Evolutionary conservation across 2,329 filamentous ascomycete species (phyloP).

Genomic region (Neophaeococcomyces mojaviensis): DNA sequence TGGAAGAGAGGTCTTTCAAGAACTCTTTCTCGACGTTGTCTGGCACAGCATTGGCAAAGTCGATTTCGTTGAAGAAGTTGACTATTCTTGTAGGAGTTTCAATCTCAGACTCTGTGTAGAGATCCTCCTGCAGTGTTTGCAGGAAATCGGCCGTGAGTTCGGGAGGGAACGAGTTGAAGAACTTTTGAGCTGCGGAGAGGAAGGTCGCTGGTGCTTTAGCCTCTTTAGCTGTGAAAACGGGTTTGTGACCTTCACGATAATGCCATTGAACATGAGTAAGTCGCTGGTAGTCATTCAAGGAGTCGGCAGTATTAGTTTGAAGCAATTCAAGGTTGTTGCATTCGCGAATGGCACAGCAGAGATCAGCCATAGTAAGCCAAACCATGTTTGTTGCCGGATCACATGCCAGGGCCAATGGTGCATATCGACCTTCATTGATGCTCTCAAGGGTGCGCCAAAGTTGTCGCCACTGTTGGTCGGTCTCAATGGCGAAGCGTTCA

Average conservation of each 20-base stretch:
- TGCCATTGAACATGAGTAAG: slow-evolving; percentile 29
- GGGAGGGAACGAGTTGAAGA: slow-evolving; percentile 63
- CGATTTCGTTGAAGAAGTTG: slow-evolving; percentile 68
- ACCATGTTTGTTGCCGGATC: slow-evolving; percentile 65
- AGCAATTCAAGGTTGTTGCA: slow-evolving; percentile 73
- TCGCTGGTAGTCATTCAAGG: slow-evolving; percentile 31
- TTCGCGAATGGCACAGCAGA: slow-evolving; percentile 67
- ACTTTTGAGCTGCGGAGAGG: slow-evolving; percentile 60
- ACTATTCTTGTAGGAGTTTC: slow-evolving; percentile 68
- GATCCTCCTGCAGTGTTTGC: slow-evolving; percentile 60
- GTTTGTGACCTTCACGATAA: slow-evolving; percentile 31
- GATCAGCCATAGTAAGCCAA: slow-evolving; percentile 79
- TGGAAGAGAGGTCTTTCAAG: slow-evolving; percentile 60
- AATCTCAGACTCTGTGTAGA: slow-evolving; percentile 65
- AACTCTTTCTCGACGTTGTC: slow-evolving; percentile 72
- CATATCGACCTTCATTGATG: slow-evolving; percentile 75
- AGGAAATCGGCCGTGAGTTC: slow-evolving; percentile 61
- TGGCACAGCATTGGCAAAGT: slow-evolving; percentile 69
- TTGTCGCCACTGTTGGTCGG: slow-evolving; percentile 78
- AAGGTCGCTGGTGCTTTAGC: slow-evolving; percentile 52
- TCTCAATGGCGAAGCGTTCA: slow-evolving; percentile 63
- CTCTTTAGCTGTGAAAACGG: slow-evolving; percentile 41
- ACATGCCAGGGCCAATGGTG: slow-evolving; percentile 69
- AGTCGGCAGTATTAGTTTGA: slow-evolving; percentile 55
- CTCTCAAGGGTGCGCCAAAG: slow-evolving; percentile 83